Conservation (phyloP, 495 filamentous ascomycete species). For the Pyrenopolyporus hunteri region DNA sequence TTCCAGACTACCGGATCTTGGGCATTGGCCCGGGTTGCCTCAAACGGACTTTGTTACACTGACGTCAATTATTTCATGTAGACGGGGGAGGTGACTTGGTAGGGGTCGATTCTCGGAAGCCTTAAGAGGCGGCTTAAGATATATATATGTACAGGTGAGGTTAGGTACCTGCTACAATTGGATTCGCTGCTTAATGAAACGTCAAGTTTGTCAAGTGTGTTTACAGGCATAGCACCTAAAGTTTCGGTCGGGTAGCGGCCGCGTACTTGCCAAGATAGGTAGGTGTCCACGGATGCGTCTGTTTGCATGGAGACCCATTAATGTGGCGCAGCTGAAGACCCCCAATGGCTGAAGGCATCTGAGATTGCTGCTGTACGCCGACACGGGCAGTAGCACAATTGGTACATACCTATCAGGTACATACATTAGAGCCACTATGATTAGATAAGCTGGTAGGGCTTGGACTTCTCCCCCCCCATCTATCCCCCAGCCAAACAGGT, state of each 20-base stretch:
- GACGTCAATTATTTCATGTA: conserved; percentile 21
- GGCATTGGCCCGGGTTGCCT: conserved; percentile 13
- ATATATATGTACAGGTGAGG: too few relatives aligned
- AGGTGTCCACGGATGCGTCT: too few relatives aligned
- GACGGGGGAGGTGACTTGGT: not conserved
- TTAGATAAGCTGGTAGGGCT: not conserved
- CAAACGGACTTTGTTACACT: conserved; percentile 16
- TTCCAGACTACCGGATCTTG: conserved; percentile 25
- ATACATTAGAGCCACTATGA: not conserved
- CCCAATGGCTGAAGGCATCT: too few relatives aligned
- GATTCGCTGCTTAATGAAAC: too few relatives aligned
- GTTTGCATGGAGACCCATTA: too few relatives aligned
- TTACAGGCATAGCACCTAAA: not conserved
- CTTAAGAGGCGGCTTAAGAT: too few relatives aligned
- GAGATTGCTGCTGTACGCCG: too few relatives aligned
- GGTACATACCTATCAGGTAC: not conserved
- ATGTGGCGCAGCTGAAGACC: too few relatives aligned
- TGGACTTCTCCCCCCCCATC: not conserved
- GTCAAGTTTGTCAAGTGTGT: not conserved
- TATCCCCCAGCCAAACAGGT: not conserved
- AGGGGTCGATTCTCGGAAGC: not conserved
- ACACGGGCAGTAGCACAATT: too few relatives aligned
- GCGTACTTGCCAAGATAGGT: conserved; percentile 18
- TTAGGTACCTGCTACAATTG: too few relatives aligned
- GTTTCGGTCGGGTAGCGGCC: conserved; percentile 8